Conservation (phyloP, 2,329 filamentous ascomycete genomes). For the Escovopsis sp. region DNA sequence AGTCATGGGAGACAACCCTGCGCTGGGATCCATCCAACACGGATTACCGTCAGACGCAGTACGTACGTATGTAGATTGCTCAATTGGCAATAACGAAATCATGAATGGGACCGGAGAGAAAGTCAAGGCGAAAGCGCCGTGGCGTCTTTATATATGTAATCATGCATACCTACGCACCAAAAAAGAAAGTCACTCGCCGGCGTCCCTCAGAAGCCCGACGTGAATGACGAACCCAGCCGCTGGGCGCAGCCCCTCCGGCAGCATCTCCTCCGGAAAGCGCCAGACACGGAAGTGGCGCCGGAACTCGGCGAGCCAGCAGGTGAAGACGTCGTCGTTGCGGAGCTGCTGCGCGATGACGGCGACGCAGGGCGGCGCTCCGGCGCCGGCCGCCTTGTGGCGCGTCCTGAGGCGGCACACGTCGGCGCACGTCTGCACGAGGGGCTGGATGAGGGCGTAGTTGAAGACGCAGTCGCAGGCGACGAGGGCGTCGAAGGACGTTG, state of each 20-base stretch:
- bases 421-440: constrained; percentile 67
- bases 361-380: constrained; percentile 37
- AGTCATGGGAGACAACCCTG: too few species aligned
- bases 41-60: too few species aligned
- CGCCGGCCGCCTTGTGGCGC: not conserved
- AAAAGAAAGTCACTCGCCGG: too few species aligned
- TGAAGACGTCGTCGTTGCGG: constrained; percentile 71
- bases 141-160: too few species aligned
- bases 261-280: constrained; percentile 51
- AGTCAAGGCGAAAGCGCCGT: too few species aligned
- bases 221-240: constrained; percentile 72
- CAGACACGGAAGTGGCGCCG: constrained; percentile 54
- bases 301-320: constrained; percentile 63
- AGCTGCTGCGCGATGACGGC: constrained; percentile 84
- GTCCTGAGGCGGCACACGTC: constrained; percentile 49
- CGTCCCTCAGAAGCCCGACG: constrained; percentile 46
- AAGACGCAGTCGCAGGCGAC: constrained; percentile 91
- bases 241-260: constrained; percentile 44
- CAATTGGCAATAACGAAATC: too few species aligned
- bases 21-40: too few species aligned
- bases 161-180: too few species aligned
- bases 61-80: too few species aligned
- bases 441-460: constrained; percentile 72
- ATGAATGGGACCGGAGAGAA: too few species aligned
- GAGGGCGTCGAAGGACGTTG: constrained; percentile 50